A percentile compares a stretch with the other conserved stretches of the same genome.
Evolutionary conservation across 2,329 filamentous ascomycete species (phyloP).

Genomic region (Hypoxylon rubiginosum): DNA sequence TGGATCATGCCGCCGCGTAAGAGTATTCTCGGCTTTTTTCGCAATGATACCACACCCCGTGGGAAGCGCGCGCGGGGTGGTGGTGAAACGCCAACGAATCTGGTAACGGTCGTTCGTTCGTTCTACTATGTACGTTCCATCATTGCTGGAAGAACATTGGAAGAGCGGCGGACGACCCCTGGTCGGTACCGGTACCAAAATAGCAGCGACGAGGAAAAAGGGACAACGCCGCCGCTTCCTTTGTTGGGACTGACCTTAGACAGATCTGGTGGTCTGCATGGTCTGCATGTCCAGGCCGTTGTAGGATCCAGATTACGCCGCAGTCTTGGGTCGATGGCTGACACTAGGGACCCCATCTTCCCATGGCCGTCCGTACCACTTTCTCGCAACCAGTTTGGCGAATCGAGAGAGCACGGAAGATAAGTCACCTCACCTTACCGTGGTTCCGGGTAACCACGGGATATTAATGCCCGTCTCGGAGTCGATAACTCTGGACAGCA

Average conservation of each 20-base stretch:
- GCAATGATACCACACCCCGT: conserved; percentile 36
- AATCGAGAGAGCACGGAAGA: conserved; percentile 40
- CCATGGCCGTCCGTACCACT: conserved; percentile 29
- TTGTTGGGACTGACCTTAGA: conserved; percentile 14
- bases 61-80: conserved; percentile 28
- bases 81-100: conserved; percentile 33
- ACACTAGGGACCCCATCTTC: conserved; percentile 40
- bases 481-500: background rate
- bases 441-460: conserved; percentile 31
- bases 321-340: conserved; percentile 50
- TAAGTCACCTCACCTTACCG: conserved; percentile 36
- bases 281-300: conserved; percentile 40
- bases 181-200: conserved; percentile 31
- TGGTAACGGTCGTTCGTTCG: conserved; percentile 11
- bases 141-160: background rate
- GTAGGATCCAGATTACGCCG: conserved; percentile 48
- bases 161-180: conserved; percentile 21
- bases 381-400: conserved; percentile 33
- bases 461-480: conserved; percentile 14
- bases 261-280: conserved; percentile 33
- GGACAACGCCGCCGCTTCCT: conserved; percentile 17
- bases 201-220: conserved; percentile 19
- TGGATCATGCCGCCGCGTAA: conserved; percentile 10
- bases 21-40: conserved; percentile 27
- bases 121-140: conserved; percentile 1